Conservation (phyloP, 805 yeast genomes). For the Debaryomyces maramus region DNA sequence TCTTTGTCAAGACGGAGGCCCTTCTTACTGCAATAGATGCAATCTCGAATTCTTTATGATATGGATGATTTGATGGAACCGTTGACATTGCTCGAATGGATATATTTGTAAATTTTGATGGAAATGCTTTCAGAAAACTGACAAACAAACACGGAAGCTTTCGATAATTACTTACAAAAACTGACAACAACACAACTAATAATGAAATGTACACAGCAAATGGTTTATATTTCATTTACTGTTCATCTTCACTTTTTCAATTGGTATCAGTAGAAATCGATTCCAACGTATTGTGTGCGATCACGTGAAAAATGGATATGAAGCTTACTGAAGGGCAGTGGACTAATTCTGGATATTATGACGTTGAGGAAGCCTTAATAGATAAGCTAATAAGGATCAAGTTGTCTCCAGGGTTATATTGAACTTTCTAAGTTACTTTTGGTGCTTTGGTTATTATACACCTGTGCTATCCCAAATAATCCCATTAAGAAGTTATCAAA, state of each 20-base stretch:
- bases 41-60: constrained; percentile 65
- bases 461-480: too few species aligned
- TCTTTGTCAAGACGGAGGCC: constrained; percentile 75
- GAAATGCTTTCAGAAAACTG: not conserved
- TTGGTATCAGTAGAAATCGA: not conserved
- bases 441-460: too few species aligned
- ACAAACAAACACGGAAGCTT: not conserved
- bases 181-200: constrained; percentile 5
- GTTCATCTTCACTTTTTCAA: not conserved
- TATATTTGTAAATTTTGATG: not conserved
- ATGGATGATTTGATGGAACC: constrained; percentile 28
- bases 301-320: not conserved
- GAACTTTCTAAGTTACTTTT: too few species aligned
- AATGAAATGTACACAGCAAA: constrained; percentile 2
- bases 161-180: constrained; percentile 3
- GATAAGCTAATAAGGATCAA: too few species aligned
- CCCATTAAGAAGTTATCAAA: not conserved
- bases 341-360: too few species aligned
- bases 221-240: constrained; percentile 1
- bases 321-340: too few species aligned
- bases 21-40: constrained; percentile 90
- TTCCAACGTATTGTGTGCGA: constrained; percentile 3
- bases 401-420: too few species aligned
- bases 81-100: constrained; percentile 7
- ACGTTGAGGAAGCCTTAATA: too few species aligned